These are phyloP conservation scores for Lepidium campestre DNA, from an alignment of 441 rosid species.

Conservation along the genomic window DNA sequence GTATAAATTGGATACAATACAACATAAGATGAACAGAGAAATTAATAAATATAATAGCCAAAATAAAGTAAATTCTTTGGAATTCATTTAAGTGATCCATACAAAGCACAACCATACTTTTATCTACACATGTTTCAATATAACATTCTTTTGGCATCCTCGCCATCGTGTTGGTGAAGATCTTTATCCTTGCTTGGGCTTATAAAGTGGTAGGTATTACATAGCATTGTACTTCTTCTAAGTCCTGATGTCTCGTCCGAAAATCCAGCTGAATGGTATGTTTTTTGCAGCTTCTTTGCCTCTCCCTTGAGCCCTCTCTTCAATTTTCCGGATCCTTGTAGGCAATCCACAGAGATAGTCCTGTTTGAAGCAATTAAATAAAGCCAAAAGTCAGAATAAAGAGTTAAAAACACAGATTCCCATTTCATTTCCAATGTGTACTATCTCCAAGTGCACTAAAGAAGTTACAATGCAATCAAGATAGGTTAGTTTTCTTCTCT, in stretches of 20 bases:
- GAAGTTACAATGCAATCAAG: not conserved
- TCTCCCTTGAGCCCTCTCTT: conserved; percentile 42
- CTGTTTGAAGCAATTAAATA: conserved; percentile 18
- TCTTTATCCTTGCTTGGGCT: not conserved
- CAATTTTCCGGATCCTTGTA: conserved; percentile 38
- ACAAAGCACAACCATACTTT: conserved; percentile 7
- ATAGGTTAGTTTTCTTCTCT: not conserved
- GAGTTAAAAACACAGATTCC: not conserved
- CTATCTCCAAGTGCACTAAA: not conserved
- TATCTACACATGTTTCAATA: conserved; percentile 13
- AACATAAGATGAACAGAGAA: not conserved
- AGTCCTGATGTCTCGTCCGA: conserved; percentile 30
- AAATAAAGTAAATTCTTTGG: not conserved
- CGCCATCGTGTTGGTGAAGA: not conserved
- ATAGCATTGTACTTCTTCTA: conserved; percentile 3
- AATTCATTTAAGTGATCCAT: not conserved
- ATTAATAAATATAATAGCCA: conserved; percentile 10
- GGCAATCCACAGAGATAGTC: conserved; percentile 43
- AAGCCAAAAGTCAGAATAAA: not conserved
- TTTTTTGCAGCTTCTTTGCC: conserved; percentile 29
- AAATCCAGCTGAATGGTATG: conserved; percentile 47
- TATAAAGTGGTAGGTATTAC: not conserved
- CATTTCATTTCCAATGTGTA: not conserved
- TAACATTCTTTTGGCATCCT: not conserved
- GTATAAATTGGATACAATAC: not conserved